phyloP scores from a whole-genome alignment of 164 flowering plant species.

The Kingdonia uniflora region DNA sequence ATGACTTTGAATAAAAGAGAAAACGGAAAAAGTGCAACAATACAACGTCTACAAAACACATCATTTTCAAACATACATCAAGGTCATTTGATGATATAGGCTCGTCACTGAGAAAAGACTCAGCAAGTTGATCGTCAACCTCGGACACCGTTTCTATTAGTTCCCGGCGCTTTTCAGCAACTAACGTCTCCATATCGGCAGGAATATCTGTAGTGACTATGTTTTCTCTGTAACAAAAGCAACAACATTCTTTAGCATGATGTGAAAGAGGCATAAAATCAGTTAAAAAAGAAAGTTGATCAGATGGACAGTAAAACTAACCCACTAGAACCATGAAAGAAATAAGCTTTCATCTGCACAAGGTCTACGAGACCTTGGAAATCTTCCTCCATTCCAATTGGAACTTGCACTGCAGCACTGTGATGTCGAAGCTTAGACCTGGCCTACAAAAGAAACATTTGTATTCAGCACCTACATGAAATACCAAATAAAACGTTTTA shows the following conservation, averaged over 20 bases:
- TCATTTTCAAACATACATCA: constrained; percentile 73
- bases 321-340: constrained; percentile 92
- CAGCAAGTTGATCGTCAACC: constrained; percentile 95
- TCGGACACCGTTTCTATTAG: constrained; percentile 88
- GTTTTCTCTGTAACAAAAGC: constrained; percentile 50
- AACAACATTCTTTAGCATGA: constrained; percentile 1
- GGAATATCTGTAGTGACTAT: constrained; percentile 66
- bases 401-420: constrained; percentile 98
- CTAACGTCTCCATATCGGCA: constrained; percentile 55
- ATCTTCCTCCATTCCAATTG: constrained; percentile 93
- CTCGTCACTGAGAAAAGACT: constrained; percentile 78
- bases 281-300: background rate
- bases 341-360: constrained; percentile 73
- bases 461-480: too few relatives aligned
- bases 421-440: constrained; percentile 94
- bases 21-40: too few relatives aligned
- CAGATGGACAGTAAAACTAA: constrained; percentile 24
- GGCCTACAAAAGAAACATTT: constrained; percentile 35
- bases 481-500: too few relatives aligned
- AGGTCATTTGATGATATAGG: constrained; percentile 77
- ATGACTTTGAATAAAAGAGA: too few relatives aligned
- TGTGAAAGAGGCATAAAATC: background rate
- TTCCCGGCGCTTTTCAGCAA: constrained; percentile 77
- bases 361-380: constrained; percentile 94
- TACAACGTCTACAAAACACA: too few relatives aligned